These are phyloP conservation scores for Aureobasidium sp. DNA, from an alignment of 2,329 filamentous ascomycete genomes.

Conservation along the genomic window DNA sequence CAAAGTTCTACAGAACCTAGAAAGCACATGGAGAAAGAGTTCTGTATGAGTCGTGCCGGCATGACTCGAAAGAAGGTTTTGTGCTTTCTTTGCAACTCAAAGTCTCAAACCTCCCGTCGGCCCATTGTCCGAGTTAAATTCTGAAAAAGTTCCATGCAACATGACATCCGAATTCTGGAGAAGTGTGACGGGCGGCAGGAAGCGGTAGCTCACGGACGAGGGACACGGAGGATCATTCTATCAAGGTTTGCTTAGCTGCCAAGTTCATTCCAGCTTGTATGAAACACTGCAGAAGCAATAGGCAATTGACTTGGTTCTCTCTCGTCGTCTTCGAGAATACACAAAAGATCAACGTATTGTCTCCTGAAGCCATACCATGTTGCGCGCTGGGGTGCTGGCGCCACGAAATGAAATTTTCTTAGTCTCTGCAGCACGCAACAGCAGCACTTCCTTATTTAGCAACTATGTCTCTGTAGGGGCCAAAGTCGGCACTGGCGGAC, in stretches of 20 bases:
- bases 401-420: no score
- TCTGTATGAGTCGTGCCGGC: background rate
- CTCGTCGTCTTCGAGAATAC: background rate
- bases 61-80: constrained; percentile 2
- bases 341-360: background rate
- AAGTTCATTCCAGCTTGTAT: background rate
- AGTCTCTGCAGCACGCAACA: background rate
- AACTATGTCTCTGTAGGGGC: background rate
- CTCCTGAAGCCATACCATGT: no score
- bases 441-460: background rate
- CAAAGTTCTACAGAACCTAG: background rate
- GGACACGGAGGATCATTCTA: background rate
- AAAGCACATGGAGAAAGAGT: constrained; percentile 9
- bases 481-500: background rate
- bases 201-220: background rate
- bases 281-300: background rate
- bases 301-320: background rate
- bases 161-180: background rate
- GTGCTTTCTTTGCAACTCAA: background rate
- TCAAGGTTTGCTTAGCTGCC: background rate
- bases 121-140: background rate
- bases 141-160: background rate
- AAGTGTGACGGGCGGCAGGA: background rate
- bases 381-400: no score
- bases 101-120: background rate